These are phyloP conservation scores for Colletotrichum sp. DNA, from an alignment of 2,329 filamentous ascomycete species.

Conservation along the genomic window DNA sequence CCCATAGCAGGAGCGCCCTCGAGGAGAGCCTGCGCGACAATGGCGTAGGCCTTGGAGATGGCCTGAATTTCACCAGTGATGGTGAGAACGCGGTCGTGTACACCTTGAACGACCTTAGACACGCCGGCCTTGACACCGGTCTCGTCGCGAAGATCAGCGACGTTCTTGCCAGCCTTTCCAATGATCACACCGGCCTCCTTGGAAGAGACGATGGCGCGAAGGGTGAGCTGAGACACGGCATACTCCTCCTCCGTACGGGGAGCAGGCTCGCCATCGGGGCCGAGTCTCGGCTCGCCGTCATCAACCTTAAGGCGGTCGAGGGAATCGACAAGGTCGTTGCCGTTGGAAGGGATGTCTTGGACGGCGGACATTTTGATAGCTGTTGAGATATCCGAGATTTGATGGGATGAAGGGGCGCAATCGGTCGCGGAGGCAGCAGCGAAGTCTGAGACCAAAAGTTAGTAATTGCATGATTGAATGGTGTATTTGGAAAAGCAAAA, in stretches of 20 bases:
- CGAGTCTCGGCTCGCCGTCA: constrained; percentile 64
- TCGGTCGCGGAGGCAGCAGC: background rate
- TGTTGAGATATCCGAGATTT: constrained; percentile 12
- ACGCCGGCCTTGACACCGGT: constrained; percentile 98
- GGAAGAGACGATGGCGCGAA: constrained; percentile 96
- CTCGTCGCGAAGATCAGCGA: constrained; percentile 94
- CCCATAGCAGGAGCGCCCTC: constrained; percentile 95
- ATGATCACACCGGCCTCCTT: constrained; percentile 99
- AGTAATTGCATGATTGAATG: background rate
- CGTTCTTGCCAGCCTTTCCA: constrained; percentile 97
- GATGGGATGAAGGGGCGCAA: background rate
- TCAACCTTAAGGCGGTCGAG: constrained; percentile 71
- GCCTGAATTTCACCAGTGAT: constrained; percentile 90
- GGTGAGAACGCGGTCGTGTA: constrained; percentile 95
- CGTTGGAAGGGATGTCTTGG: constrained; percentile 65
- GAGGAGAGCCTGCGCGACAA: constrained; percentile 88
- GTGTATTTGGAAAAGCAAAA: background rate
- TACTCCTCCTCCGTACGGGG: constrained; percentile 98
- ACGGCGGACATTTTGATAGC: constrained; percentile 61
- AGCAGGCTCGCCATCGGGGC: constrained; percentile 76
- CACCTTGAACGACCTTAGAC: constrained; percentile 97
- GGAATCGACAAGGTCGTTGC: constrained; percentile 64
- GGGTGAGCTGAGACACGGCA: constrained; percentile 86
- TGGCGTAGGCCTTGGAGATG: constrained; percentile 89
- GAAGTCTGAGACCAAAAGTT: background rate